Evolutionary conservation across 2,329 filamentous ascomycete genomes (phyloP), one percentile per base, ranked within the genome.

Genomic region (Phaeophleospora eucalypticola): DNA sequence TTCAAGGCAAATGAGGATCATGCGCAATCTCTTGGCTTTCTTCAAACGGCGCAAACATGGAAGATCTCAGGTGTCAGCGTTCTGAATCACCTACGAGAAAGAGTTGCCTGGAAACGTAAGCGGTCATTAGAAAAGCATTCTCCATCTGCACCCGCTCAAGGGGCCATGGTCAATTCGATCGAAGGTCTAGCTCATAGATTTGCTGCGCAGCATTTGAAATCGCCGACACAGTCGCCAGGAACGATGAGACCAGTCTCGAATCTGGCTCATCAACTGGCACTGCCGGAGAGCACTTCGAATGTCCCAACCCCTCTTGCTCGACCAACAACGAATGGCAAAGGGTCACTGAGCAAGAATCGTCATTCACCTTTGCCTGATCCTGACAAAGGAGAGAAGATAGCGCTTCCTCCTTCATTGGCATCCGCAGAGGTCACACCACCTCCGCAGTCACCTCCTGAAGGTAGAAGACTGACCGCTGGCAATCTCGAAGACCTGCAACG

Each of bases 31-130:
- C 38, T 54, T 21, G 73, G 33, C 65, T 75, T 51, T 68, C 75
- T 43, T 53, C 71, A 74, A 44, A 65, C 79, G 37, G 76, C 80
- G 24, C 76, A 82, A 52, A 78, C 78, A 16, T 84, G 80, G 80
- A 74, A 72, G 44, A 72, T 83, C 17, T 63, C 81, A 27, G 75
- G 74, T 44, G 69, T 71, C 45, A 70, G 73, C 19, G 68, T 80
- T 43, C 59, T 73, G 2, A 70, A 74, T 47, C 76, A 79, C 48
- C 67, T 80, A 20, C 66, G 58, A 33, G 62, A 64, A 9, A 62
- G 68, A 24, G n/a, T 46, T 10, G 43, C 33, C 16, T 21, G 38
- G 24, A 45, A 51, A 42, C 47, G 45, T 6, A 47, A 45, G 33
- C 47, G 39, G 19, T 43, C 49, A 12, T 35, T 42, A 15, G 42